Conservation (phyloP, 192 early-diverging fungal species). For the Pilaira anomala region DNA sequence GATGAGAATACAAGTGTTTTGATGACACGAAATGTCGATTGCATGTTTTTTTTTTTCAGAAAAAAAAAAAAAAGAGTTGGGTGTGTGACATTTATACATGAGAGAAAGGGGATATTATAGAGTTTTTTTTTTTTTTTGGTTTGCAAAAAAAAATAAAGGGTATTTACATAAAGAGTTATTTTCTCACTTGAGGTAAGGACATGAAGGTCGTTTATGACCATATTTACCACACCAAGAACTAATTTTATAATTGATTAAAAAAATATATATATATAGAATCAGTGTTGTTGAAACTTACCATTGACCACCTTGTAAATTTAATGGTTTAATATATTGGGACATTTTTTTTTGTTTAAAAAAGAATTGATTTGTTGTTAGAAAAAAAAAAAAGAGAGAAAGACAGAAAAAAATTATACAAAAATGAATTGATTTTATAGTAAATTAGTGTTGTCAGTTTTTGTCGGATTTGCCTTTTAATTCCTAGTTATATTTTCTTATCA, state of each 20-base stretch:
- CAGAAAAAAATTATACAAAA: no score
- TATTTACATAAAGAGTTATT: no score
- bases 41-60: background rate
- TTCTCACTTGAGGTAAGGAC: slow-evolving; percentile 12
- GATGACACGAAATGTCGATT: no score
- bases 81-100: no score
- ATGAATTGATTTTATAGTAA: no score
- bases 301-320: slow-evolving; percentile 23
- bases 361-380: background rate
- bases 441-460: background rate
- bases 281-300: slow-evolving; percentile 25
- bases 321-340: slow-evolving; percentile 14
- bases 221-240: slow-evolving; percentile 28
- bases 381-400: background rate
- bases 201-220: slow-evolving; percentile 14
- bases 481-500: background rate
- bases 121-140: no score
- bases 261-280: background rate
- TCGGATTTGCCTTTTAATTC: background rate
- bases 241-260: slow-evolving; percentile 4
- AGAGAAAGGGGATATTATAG: no score
- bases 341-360: background rate
- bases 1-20: no score
- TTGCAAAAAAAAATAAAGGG: no score
- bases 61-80: no score